Conservation (phyloP, 352 stramenopile species). For the Phytopythium delawarense region DNA sequence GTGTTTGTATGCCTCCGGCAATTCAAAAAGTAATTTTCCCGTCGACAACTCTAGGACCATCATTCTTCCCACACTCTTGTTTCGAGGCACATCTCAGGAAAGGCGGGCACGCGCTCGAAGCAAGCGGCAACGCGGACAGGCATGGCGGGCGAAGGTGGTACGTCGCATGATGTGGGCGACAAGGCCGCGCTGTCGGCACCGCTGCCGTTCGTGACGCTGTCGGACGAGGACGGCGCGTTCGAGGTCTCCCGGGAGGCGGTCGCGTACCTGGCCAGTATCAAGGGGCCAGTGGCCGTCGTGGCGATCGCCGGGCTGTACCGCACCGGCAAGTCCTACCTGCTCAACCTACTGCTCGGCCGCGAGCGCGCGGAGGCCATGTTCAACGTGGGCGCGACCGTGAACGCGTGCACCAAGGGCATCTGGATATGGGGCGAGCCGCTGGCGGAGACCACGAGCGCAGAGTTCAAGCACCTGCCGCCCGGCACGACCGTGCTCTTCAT, state of each 20-base stretch:
- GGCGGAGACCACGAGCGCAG: conserved; percentile 4
- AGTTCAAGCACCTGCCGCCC: conserved; percentile 39
- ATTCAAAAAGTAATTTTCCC: not conserved
- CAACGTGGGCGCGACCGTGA: conserved; percentile 62
- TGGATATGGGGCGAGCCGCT: conserved; percentile 75
- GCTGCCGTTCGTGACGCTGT: conserved; percentile 72
- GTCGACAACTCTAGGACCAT: not conserved
- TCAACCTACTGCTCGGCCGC: conserved; percentile 60
- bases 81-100: not conserved
- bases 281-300: conserved; percentile 56
- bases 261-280: conserved; percentile 55
- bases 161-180: no score
- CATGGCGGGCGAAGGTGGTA: not conserved
- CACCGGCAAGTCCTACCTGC: conserved; percentile 77
- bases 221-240: conserved; percentile 52
- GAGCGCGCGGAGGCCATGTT: conserved; percentile 63
- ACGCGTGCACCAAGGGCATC: conserved; percentile 78
- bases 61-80: not conserved
- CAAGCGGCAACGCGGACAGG: not conserved
- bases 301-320: conserved; percentile 71
- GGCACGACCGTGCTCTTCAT: conserved; percentile 64
- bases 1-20: not conserved
- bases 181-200: conserved; percentile 20
- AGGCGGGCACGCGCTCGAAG: not conserved
- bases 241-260: conserved; percentile 52